Evolutionary conservation across 192 early-diverging fungal genomes (phyloP), one percentile per base, ranked within the genome.

Genomic region (Rhizophagus clarus): DNA sequence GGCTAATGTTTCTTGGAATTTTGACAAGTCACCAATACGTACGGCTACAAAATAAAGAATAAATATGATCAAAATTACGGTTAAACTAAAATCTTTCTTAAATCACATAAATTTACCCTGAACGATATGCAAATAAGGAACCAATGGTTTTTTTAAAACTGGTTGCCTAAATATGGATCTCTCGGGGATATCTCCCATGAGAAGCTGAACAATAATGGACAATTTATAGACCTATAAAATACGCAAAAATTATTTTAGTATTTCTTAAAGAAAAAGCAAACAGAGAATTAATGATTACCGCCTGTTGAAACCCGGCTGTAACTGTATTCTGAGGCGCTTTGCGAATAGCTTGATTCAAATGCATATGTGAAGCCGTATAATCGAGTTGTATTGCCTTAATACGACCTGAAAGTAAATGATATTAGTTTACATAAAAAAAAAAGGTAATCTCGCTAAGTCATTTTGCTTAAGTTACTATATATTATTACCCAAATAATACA

Each of bases 181-280:
- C 79, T 98, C 97, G 15, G 98, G 97, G 76, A 99, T 98, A 80
- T 99, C 96, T 31, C 98, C 98, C 95, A 98, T 97, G 84, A 99
- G 85, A 73, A 99, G 85, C 87, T 99, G 96, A 3, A 99, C 97
- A 82, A 98, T 96, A 64, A 99, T 96, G 40, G 93, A 92, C 34
- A 99, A 90, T 86, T 99, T 99, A 88, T 97, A 89, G 29, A 90
- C 92, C 93, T 94, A 82, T 45, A 68, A 32, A 69, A 40, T 67
- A 45, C 28, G 74, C 61, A 28, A 17, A 40, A 15, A 11, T 37
- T 24, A 20, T 20, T 17, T 56, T 56, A 56, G 20, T 56, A 10
- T 45, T 45, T 12, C 37, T 45, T 12, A 4, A 67, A 34, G 11
- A 26, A 42, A 45, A 34, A 79, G 24, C 26, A 40, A 85, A 34